These are phyloP conservation scores for Penicillium simplicissimum DNA, from an alignment of 495 filamentous ascomycete genomes.

Conservation along the genomic window DNA sequence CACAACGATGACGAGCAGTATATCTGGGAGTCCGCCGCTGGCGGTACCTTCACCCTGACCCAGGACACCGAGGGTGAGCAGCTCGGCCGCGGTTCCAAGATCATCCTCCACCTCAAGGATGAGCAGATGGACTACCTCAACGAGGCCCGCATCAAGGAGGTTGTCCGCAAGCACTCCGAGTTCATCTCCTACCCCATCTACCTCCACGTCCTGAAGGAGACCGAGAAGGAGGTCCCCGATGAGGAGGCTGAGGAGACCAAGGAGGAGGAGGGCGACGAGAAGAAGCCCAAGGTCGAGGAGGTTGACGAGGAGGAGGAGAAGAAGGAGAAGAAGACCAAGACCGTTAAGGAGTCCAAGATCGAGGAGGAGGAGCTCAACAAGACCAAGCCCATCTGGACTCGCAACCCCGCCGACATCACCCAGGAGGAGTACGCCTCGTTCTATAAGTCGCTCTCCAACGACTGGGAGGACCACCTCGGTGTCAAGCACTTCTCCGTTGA, in stretches of 20 bases:
- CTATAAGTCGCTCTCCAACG: slow-evolving; percentile 98
- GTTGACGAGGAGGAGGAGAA: slow-evolving; percentile 82
- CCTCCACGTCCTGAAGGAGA: slow-evolving; percentile 98
- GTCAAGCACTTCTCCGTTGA: slow-evolving; percentile 99
- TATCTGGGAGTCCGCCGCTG: slow-evolving; percentile 97
- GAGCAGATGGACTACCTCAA: slow-evolving; percentile 98
- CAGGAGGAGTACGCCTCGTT: slow-evolving; percentile 97
- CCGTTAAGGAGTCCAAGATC: slow-evolving; percentile 96
- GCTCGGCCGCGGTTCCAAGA: slow-evolving; percentile 93
- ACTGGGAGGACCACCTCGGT: slow-evolving; percentile 99
- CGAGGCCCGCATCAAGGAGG: slow-evolving; percentile 99
- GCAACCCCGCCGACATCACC: slow-evolving; percentile 93
- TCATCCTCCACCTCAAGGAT: slow-evolving; percentile 98
- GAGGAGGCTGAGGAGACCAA: slow-evolving; percentile 84
- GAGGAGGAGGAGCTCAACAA: slow-evolving; percentile 99
- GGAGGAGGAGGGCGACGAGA: slow-evolving; percentile 81
- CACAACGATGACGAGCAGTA: slow-evolving; percentile 99
- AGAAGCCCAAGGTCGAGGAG: slow-evolving; percentile 74
- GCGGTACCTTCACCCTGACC: slow-evolving; percentile 93
- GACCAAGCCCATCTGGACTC: slow-evolving; percentile 99
- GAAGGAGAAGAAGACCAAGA: slow-evolving; percentile 94
- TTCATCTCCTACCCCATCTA: slow-evolving; percentile 99
- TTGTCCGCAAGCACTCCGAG: slow-evolving; percentile 99
- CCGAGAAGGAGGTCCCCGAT: slow-evolving; percentile 96
- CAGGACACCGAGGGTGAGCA: slow-evolving; percentile 88